Evolutionary conservation across 2,329 filamentous ascomycete species (phyloP).

Genomic region (Claviceps sp.): DNA sequence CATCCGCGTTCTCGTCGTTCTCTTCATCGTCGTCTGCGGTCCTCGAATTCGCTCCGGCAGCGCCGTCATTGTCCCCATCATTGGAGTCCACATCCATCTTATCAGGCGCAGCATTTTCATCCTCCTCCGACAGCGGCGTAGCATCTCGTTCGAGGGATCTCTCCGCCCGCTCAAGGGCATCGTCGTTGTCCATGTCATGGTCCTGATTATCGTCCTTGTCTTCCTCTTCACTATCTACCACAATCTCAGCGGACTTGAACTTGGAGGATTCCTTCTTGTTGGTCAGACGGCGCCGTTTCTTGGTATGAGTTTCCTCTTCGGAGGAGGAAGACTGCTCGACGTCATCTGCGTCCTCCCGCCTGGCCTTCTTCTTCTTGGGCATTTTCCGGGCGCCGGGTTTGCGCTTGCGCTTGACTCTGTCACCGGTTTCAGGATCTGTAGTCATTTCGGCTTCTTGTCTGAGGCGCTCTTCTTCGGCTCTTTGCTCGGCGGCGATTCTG

Average conservation of each 20-base stretch:
- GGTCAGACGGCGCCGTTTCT: constrained; percentile 47
- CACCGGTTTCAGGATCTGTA: constrained; percentile 68
- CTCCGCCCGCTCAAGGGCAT: constrained; percentile 33
- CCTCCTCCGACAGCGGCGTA: constrained; percentile 22
- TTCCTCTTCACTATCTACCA: constrained; percentile 58
- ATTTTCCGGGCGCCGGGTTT: constrained; percentile 32
- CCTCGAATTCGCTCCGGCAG: not conserved
- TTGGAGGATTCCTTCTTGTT: constrained; percentile 43
- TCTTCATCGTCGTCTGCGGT: not conserved
- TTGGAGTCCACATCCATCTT: constrained; percentile 40
- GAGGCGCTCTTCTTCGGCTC: constrained; percentile 20
- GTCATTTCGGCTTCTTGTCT: constrained; percentile 60
- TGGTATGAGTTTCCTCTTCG: constrained; percentile 33
- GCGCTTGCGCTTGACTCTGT: constrained; percentile 68
- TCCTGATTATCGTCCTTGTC: constrained; percentile 10
- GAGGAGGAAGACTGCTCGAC: constrained; percentile 34
- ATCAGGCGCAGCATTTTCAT: constrained; percentile 25
- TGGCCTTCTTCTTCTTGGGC: constrained; percentile 41
- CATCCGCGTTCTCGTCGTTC: constrained; percentile 32
- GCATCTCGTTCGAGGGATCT: constrained; percentile 24
- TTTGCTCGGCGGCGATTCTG: constrained; percentile 56
- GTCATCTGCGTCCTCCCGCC: constrained; percentile 26
- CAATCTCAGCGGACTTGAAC: constrained; percentile 75
- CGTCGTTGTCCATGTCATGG: constrained; percentile 21
- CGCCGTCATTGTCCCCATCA: constrained; percentile 15